Base-by-base conservation (phyloP, 2,329 filamentous ascomycete species). In the Trichoderma arundinaceum region DNA sequence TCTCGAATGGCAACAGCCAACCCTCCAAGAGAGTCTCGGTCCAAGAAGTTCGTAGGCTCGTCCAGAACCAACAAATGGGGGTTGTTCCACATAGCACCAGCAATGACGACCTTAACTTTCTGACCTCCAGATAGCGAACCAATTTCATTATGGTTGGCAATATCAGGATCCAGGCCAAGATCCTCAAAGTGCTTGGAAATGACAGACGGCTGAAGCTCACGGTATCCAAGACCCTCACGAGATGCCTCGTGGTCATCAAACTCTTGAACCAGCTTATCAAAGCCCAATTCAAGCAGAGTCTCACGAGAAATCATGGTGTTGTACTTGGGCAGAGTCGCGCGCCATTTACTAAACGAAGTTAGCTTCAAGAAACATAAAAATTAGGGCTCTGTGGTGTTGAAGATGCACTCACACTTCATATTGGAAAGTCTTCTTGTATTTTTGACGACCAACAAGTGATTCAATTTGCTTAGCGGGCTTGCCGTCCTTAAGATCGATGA, bases 111-210 rank as follows among this genome's bases (percentile, higher is more conserved):
- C 86, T 99, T 99, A 82, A 99, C 95, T 81, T 98, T 98, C 77
- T 99, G 95, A 13, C 95, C 95, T 80, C 95, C 95, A 9, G 94
- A 97, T 12, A 99, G 85, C 74, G 94, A 95, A 69, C 92, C 92
- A 73, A 99, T 99, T 80, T 97, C 91, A 79, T 97, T 98, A 87
- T 99, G 95, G 81, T 97, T 97, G 74, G 95, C 95, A 75, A 99
- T 98, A 75, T 99, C 95, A 0, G 94, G 94, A 77, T 98, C 95
- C 58, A 99, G 87, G 66, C 95, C 95, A 41, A 98, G 86, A 74
- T 99, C 95, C 74, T 98, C 94, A 74, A 99, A 99, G 81, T 99
- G 95, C 86, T 98, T 96, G 67, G 92, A 91, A 79, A 99, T 98
- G 75, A 96, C 88, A 74, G 94, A 92, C 56, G 94, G 94, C 76